These are phyloP conservation scores for Rhodotorula sp. DNA, from an alignment of 1,284 basidiomycete species.

Conservation along the genomic window DNA sequence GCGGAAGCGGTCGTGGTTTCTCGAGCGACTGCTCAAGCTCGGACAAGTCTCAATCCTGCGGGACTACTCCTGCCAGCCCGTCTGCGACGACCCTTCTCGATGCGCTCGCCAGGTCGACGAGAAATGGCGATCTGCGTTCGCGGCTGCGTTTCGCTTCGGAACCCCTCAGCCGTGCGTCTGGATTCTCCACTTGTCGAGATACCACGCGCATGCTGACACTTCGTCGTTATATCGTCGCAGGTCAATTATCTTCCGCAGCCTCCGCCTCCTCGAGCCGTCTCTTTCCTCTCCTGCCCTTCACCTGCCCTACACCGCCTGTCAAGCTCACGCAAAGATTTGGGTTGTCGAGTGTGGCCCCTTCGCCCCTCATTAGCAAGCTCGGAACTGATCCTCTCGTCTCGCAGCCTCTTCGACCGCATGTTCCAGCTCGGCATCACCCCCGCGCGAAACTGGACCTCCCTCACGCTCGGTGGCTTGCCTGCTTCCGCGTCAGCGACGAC, in stretches of 20 bases:
- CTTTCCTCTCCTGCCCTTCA: constrained; percentile 62
- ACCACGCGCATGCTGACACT: constrained; percentile 42
- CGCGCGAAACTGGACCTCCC: constrained; percentile 18
- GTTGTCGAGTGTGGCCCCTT: constrained; percentile 18
- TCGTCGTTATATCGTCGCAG: constrained; percentile 60
- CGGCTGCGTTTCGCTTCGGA: constrained; percentile 67
- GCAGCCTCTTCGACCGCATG: constrained; percentile 28
- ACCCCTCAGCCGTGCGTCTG: constrained; percentile 47
- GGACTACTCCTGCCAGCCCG: constrained; percentile 70
- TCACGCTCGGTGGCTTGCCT: constrained; percentile 13
- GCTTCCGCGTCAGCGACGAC: background rate
- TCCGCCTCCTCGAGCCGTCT: constrained; percentile 74
- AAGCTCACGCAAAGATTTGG: constrained; percentile 61
- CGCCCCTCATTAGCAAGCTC: background rate
- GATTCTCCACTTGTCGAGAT: constrained; percentile 39
- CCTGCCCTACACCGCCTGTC: constrained; percentile 78
- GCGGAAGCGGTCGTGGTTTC: constrained; percentile 85
- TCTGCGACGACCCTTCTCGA: constrained; percentile 72
- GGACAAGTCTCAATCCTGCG: constrained; percentile 79
- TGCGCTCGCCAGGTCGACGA: constrained; percentile 90
- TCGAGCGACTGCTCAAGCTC: constrained; percentile 87
- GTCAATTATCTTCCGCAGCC: constrained; percentile 82
- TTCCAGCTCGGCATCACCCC: constrained; percentile 17
- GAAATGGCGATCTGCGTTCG: constrained; percentile 85
- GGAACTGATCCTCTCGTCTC: background rate